Conservation (phyloP, 352 stramenopile species). For the Phytopythium delawarense region DNA sequence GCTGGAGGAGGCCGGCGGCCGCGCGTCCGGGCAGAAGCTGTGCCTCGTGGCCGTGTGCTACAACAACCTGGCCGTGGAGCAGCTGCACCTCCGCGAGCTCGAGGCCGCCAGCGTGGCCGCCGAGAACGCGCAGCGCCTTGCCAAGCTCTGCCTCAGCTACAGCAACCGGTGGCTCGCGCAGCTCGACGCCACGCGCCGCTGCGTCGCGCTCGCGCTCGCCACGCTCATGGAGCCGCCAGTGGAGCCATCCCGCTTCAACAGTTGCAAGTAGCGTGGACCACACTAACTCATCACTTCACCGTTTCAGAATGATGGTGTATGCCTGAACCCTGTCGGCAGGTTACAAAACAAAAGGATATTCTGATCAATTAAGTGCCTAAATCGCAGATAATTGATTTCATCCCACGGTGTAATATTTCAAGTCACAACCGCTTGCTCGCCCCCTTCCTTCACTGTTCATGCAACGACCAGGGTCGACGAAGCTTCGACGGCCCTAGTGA, state of each 20-base stretch:
- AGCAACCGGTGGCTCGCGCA: constrained; percentile 88
- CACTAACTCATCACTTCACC: neutral
- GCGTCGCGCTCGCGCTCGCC: constrained; percentile 53
- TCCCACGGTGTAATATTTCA: no score
- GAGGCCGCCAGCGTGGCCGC: constrained; percentile 69
- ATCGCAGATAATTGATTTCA: no score
- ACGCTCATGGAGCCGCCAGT: constrained; percentile 51
- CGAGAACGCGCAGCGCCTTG: constrained; percentile 86
- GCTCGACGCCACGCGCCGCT: constrained; percentile 88
- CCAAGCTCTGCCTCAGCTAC: constrained; percentile 88
- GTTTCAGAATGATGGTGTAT: no score
- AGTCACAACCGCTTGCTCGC: no score
- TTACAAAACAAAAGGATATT: no score
- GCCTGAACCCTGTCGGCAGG: no score
- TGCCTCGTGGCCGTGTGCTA: constrained; percentile 89
- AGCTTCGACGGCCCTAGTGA: no score
- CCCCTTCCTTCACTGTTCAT: no score
- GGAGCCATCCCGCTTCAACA: constrained; percentile 7
- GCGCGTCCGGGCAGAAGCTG: constrained; percentile 83
- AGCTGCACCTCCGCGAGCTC: constrained; percentile 81
- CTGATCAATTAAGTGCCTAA: no score
- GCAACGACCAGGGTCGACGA: no score
- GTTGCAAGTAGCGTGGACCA: neutral
- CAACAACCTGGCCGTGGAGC: constrained; percentile 91
- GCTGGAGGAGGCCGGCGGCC: constrained; percentile 53